Percentiles rank a stretch among this genome's conserved stretches.
Conservation (phyloP, 805 yeast genomes). For the Candida oleophila region DNA sequence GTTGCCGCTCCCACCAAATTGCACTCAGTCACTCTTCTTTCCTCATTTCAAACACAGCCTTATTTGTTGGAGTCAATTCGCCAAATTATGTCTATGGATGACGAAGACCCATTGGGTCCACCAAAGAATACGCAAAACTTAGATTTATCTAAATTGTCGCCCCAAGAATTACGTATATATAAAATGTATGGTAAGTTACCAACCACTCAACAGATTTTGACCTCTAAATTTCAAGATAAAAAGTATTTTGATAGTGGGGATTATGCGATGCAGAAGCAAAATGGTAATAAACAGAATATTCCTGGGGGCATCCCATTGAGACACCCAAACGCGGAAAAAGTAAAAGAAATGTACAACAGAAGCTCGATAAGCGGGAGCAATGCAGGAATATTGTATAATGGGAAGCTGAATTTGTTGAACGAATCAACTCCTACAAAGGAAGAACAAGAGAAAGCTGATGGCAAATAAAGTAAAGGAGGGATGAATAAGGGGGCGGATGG, state of each 20-base stretch:
- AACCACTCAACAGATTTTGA: conserved; percentile 70
- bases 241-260: conserved; percentile 94
- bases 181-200: conserved; percentile 86
- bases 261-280: conserved; percentile 71
- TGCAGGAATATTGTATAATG: conserved; percentile 43
- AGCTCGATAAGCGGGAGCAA: conserved; percentile 54
- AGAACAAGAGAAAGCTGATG: neutral
- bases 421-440: conserved; percentile 40
- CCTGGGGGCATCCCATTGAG: conserved; percentile 40
- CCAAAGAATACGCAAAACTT: conserved; percentile 44
- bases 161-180: conserved; percentile 78
- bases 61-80: too few relatives aligned
- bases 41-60: too few relatives aligned
- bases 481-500: neutral
- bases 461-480: neutral
- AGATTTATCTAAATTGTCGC: conserved; percentile 59
- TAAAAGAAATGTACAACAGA: conserved; percentile 55
- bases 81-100: conserved; percentile 31
- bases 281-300: conserved; percentile 31
- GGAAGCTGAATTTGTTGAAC: conserved; percentile 55
- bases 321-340: conserved; percentile 57
- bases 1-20: neutral
- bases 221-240: conserved; percentile 78
- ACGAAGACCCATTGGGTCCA: conserved; percentile 52
- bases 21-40: neutral